A percentile compares a stretch with the other conserved stretches of the same genome.
phyloP scores from a whole-genome alignment of 2,329 filamentous ascomycete genomes.

The Penicillium occitanis region DNA sequence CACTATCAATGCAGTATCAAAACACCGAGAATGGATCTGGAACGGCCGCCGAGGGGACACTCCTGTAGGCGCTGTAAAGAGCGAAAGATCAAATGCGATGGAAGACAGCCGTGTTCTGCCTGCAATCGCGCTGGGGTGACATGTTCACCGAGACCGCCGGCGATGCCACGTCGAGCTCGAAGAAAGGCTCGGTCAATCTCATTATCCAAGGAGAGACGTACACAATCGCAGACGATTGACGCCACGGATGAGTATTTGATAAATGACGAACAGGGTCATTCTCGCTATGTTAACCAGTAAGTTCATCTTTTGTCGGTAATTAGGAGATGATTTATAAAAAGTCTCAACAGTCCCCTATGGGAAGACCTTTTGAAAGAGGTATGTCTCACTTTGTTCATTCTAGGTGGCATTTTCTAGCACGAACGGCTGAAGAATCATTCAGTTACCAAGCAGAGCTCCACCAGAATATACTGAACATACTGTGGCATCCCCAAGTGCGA shows the following conservation, averaged over 20 bases:
- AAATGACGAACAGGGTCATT: not conserved
- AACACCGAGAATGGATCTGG: not conserved
- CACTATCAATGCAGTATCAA: not conserved
- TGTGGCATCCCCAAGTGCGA: not conserved
- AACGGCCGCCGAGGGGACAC: not conserved
- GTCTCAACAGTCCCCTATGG: not conserved
- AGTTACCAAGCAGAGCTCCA: not conserved
- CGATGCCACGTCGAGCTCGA: not conserved
- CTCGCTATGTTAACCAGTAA: not conserved
- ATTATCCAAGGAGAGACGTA: not conserved
- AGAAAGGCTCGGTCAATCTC: not conserved
- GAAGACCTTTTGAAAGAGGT: not conserved
- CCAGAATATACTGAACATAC: not conserved
- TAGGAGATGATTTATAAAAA: not conserved
- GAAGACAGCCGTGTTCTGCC: not conserved
- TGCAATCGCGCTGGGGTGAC: not conserved
- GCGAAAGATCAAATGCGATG: not conserved
- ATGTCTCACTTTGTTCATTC: not conserved
- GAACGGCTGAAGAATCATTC: not conserved
- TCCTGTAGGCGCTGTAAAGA: not conserved
- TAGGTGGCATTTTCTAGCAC: not conserved
- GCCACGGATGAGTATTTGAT: not conserved
- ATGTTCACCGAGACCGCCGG: not conserved
- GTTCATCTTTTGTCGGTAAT: not conserved
- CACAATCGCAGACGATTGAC: not conserved